These are phyloP conservation scores for Papiliotrema laurentii DNA, from an alignment of 1,284 basidiomycete species.

Conservation along the genomic window DNA sequence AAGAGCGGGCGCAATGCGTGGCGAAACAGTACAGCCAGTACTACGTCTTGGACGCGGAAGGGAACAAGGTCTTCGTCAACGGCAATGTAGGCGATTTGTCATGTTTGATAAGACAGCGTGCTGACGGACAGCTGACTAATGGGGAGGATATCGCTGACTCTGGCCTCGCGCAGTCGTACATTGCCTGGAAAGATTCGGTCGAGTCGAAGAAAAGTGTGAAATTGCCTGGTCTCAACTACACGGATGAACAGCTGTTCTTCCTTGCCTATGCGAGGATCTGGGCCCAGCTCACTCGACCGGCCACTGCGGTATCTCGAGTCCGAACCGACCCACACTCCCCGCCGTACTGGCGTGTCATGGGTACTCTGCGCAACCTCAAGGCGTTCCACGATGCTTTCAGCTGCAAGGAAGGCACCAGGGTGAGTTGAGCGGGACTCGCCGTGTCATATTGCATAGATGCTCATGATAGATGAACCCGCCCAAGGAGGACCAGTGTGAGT, in stretches of 20 bases:
- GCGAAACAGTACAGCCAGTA: conserved; percentile 82
- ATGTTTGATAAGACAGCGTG: conserved; percentile 5
- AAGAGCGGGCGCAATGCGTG: conserved; percentile 79
- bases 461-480: conserved; percentile 32
- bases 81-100: conserved; percentile 55
- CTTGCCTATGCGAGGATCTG: conserved; percentile 62
- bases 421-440: conserved; percentile 20
- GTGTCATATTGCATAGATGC: background rate
- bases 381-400: conserved; percentile 47
- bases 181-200: conserved; percentile 77
- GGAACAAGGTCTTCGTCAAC: conserved; percentile 76
- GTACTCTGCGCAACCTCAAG: conserved; percentile 59
- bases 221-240: conserved; percentile 77
- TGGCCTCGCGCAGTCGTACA: conserved; percentile 75
- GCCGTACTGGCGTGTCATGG: conserved; percentile 68
- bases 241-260: conserved; percentile 81
- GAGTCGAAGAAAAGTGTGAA: conserved; percentile 54
- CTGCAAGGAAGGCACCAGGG: conserved; percentile 42
- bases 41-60: conserved; percentile 76
- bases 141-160: conserved; percentile 88
- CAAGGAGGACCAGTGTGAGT: conserved; percentile 37
- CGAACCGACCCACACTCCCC: conserved; percentile 87
- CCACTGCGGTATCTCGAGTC: conserved; percentile 63
- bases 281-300: conserved; percentile 40
- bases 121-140: conserved; percentile 54